Conservation (phyloP, 805 yeast species). For the Kuraishia hungarica region DNA sequence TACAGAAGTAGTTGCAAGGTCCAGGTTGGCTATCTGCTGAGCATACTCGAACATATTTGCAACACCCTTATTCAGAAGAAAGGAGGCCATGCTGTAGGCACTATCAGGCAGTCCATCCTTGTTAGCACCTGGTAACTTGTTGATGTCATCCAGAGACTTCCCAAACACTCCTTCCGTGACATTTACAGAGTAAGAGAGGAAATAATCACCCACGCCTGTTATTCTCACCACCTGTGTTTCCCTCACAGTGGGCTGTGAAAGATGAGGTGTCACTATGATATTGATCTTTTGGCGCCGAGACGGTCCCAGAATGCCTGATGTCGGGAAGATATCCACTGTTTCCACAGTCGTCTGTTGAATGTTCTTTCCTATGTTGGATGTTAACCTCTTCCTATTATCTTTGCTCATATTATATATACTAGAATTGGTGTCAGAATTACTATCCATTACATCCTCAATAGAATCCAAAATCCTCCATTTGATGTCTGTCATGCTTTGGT, state of each 20-base stretch:
- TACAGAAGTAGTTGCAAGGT: not conserved
- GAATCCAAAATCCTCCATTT: slow-evolving; percentile 28
- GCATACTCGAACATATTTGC: slow-evolving; percentile 18
- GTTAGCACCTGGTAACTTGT: not conserved
- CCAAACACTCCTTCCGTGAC: slow-evolving; percentile 20
- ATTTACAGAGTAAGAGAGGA: slow-evolving; percentile 18
- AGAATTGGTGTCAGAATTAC: not conserved
- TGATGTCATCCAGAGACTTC: slow-evolving; percentile 14
- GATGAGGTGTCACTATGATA: slow-evolving; percentile 15
- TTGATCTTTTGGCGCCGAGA: slow-evolving; percentile 13
- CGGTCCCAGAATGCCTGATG: slow-evolving; percentile 5
- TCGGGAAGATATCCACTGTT: not conserved
- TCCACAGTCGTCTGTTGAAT: not conserved
- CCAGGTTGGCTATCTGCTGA: slow-evolving; percentile 3
- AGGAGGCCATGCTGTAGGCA: slow-evolving; percentile 7
- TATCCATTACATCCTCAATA: not conserved
- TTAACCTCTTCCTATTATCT: slow-evolving; percentile 9
- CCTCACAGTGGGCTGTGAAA: slow-evolving; percentile 15
- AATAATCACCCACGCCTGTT: slow-evolving; percentile 21
- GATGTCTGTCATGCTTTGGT: slow-evolving; percentile 26
- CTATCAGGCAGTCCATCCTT: not conserved
- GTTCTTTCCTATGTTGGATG: not conserved
- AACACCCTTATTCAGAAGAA: slow-evolving; percentile 15
- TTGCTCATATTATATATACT: slow-evolving; percentile 8
- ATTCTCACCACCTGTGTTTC: slow-evolving; percentile 19